Evolutionary conservation across 2,329 filamentous ascomycete genomes (phyloP).

Genomic region (Diplodia mutila): DNA sequence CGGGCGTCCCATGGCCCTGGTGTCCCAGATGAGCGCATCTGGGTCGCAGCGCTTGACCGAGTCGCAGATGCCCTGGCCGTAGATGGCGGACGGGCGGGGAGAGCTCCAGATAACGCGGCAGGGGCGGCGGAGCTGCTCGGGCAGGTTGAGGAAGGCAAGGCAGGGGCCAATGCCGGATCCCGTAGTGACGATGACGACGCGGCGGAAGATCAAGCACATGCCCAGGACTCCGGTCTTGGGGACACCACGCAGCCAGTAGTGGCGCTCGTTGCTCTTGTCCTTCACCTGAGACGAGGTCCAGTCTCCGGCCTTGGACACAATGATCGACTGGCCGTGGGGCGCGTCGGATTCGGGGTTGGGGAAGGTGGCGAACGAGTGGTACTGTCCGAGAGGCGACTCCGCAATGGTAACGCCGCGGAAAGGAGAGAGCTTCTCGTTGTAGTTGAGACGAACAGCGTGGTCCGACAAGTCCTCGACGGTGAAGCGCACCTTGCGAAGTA

Average conservation of each 20-base stretch:
- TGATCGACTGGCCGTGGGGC: constrained; percentile 33
- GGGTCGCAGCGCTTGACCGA: constrained; percentile 62
- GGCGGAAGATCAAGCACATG: constrained; percentile 37
- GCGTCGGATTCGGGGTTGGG: constrained; percentile 35
- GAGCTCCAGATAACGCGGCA: constrained; percentile 72
- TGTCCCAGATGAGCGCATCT: constrained; percentile 70
- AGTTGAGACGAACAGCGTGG: constrained; percentile 71
- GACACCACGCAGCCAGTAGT: constrained; percentile 38
- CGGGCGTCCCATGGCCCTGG: constrained; percentile 60
- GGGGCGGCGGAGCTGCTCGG: constrained; percentile 32
- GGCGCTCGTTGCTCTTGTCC: constrained; percentile 34
- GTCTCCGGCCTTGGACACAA: constrained; percentile 42
- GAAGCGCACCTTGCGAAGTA: constrained; percentile 69
- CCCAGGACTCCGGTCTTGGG: constrained; percentile 39
- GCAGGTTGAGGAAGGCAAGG: constrained; percentile 59
- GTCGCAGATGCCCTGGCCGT: constrained; percentile 61
- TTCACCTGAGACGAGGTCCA: constrained; percentile 34
- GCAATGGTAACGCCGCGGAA: constrained; percentile 40
- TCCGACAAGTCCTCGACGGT: constrained; percentile 68
- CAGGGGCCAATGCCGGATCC: constrained; percentile 43
- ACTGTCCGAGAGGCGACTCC: constrained; percentile 37
- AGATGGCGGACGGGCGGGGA: constrained; percentile 64
- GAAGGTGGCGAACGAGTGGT: constrained; percentile 46
- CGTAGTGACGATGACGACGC: constrained; percentile 40
- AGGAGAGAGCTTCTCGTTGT: constrained; percentile 33